Evolutionary conservation across 2,329 filamentous ascomycete species (phyloP).

Genomic region (Alternaria brassicae): DNA sequence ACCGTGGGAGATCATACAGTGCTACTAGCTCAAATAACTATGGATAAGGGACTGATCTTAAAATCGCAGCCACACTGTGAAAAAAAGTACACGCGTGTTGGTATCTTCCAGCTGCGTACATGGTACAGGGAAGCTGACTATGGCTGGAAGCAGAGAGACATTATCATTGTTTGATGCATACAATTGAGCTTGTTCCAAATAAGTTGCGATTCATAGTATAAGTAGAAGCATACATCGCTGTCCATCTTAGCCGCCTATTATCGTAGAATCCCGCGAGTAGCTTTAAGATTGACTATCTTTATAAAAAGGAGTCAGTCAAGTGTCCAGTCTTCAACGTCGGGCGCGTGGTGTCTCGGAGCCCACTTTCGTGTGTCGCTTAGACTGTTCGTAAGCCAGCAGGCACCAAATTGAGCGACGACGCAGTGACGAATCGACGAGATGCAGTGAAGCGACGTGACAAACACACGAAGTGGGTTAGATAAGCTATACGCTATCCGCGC

Average conservation of each 20-base stretch:
- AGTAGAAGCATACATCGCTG: no score
- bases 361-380: neutral
- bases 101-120: neutral
- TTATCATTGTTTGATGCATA: neutral
- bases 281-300: neutral
- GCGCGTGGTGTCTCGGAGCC: no score
- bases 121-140: neutral
- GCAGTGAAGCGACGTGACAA: neutral
- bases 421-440: neutral
- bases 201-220: no score
- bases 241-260: no score
- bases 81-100: neutral
- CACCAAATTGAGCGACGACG: neutral
- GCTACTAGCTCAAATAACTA: neutral
- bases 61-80: neutral
- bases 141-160: neutral
- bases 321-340: no score
- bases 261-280: no score
- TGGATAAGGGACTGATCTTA: neutral
- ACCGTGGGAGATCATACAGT: neutral
- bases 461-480: constrained; percentile 10
- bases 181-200: no score
- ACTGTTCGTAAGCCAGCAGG: neutral
- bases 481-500: neutral
- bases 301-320: no score